Evolutionary conservation across 352 stramenopile species (phyloP).

Genomic region (Phytophthora fragariae): DNA sequence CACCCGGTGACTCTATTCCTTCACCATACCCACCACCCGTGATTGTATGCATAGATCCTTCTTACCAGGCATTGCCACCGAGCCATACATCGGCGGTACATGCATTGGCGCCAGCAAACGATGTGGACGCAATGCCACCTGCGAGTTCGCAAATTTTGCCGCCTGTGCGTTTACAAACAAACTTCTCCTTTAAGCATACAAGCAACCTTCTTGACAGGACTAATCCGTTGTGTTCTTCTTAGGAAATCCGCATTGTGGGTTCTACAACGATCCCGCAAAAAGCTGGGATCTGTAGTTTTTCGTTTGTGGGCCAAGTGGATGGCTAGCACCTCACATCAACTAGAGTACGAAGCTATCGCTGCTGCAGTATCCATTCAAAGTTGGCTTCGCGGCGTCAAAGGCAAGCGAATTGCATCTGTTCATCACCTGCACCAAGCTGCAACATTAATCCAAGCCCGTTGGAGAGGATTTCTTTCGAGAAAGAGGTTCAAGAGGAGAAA

Average conservation of each 20-base stretch:
- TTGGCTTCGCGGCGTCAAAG: constrained; percentile 47
- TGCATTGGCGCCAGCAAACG: constrained; percentile 36
- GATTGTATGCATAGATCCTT: constrained; percentile 24
- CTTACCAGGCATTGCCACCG: constrained; percentile 16
- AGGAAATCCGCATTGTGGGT: constrained; percentile 62
- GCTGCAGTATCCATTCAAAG: constrained; percentile 62
- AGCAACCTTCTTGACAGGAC: too few species aligned
- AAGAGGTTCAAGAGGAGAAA: constrained; percentile 47
- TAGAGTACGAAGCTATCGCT: constrained; percentile 49
- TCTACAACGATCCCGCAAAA: constrained; percentile 44
- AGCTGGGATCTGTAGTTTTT: constrained; percentile 34
- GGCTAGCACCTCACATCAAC: constrained; percentile 25
- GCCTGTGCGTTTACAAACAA: constrained; percentile 44
- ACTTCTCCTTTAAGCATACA: too few species aligned
- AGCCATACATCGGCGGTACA: constrained; percentile 26
- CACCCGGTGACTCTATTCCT: background rate
- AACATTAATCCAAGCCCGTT: constrained; percentile 50
- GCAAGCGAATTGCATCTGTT: constrained; percentile 28
- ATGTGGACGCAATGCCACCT: constrained; percentile 33
- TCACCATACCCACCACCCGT: background rate
- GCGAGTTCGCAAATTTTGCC: constrained; percentile 49
- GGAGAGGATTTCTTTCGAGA: constrained; percentile 61
- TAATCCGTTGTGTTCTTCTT: constrained; percentile 3
- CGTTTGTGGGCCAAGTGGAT: constrained; percentile 50
- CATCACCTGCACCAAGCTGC: constrained; percentile 42